Evolutionary conservation across 1,284 basidiomycete genomes (phyloP).

Genomic region (Fistulinella staudtii): DNA sequence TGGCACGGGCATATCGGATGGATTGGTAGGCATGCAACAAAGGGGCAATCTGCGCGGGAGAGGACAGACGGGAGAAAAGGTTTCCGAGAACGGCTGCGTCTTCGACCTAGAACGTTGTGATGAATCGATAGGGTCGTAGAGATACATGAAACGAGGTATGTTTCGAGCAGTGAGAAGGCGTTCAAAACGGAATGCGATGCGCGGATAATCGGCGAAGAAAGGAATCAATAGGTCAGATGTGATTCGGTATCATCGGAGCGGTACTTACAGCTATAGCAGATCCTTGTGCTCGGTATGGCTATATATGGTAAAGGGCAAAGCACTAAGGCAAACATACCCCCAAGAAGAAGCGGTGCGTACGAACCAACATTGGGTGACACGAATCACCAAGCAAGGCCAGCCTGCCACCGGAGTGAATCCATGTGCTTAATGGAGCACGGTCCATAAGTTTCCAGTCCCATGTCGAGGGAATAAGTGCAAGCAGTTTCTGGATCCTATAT

Average conservation of each 20-base stretch:
- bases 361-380: conserved; percentile 63
- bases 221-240: too few species aligned
- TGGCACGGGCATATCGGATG: conserved; percentile 47
- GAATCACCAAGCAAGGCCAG: conserved; percentile 54
- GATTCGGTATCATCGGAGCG: too few species aligned
- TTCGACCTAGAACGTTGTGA: conserved; percentile 42
- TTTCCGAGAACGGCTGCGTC: conserved; percentile 61
- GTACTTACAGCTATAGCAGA: conserved; percentile 57
- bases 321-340: not conserved
- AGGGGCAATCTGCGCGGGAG: conserved; percentile 39
- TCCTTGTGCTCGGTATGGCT: conserved; percentile 69
- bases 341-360: conserved; percentile 15
- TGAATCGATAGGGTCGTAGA: not conserved
- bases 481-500: conserved; percentile 45
- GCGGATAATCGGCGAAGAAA: not conserved
- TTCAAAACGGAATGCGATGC: not conserved
- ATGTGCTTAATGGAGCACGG: conserved; percentile 42
- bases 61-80: conserved; percentile 48
- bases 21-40: conserved; percentile 52
- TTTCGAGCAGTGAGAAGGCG: not conserved
- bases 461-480: conserved; percentile 44
- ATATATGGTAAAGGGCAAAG: not conserved
- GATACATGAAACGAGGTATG: not conserved
- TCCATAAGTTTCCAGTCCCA: conserved; percentile 52
- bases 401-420: conserved; percentile 47